Conservation (phyloP, 2,329 filamentous ascomycete species). For the Fusarium transvaalense region DNA sequence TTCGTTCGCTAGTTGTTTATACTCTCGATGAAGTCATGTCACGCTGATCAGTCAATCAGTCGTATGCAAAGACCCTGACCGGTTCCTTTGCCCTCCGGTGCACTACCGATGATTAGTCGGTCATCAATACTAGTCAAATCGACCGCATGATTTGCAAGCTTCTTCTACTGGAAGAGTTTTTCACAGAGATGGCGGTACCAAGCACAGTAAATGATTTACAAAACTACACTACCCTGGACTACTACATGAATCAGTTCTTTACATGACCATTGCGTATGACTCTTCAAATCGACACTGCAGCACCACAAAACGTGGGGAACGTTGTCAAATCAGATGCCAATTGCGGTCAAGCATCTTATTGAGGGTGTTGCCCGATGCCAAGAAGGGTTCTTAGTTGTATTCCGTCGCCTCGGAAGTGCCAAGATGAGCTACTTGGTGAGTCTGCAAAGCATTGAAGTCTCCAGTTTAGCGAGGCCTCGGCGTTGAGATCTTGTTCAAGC, state of each 20-base stretch:
- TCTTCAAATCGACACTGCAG: background rate
- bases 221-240: background rate
- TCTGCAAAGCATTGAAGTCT: background rate
- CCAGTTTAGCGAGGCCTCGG: background rate
- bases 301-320: constrained; percentile 17
- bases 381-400: constrained; percentile 9
- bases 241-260: constrained; percentile 18
- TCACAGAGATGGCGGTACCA: background rate
- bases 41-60: constrained; percentile 1
- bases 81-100: background rate
- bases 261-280: constrained; percentile 32
- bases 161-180: background rate
- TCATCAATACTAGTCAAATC: constrained; percentile 18
- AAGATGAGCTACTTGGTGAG: constrained; percentile 13
- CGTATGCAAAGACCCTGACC: background rate
- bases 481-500: background rate
- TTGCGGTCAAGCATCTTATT: constrained; percentile 17
- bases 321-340: constrained; percentile 1
- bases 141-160: constrained; percentile 23
- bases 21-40: constrained; percentile 20
- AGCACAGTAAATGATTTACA: constrained; percentile 1
- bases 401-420: constrained; percentile 19
- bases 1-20: background rate
- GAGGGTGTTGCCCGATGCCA: constrained; percentile 3
- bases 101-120: background rate